A percentile compares a stretch with the other conserved stretches of the same genome.
These are phyloP conservation scores for Nemania sp. DNA, from an alignment of 2,329 filamentous ascomycete genomes.

Conservation along the genomic window DNA sequence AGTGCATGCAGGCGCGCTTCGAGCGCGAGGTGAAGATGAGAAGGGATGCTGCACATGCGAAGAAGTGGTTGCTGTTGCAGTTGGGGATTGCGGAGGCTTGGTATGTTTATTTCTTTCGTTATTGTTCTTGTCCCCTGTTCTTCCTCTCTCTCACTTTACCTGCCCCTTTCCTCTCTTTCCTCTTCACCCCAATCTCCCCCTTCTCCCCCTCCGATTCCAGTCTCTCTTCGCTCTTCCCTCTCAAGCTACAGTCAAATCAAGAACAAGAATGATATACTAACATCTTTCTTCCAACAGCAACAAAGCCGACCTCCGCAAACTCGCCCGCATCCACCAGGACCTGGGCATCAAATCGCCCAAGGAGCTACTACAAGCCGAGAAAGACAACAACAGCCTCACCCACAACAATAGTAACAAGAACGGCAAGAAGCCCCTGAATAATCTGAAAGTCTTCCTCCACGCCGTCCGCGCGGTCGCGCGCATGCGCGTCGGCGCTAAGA, in stretches of 20 bases:
- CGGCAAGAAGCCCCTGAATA: slow-evolving; percentile 25
- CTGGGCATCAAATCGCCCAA: slow-evolving; percentile 45
- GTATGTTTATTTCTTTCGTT: slow-evolving; percentile 62
- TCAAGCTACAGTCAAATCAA: slow-evolving; percentile 4
- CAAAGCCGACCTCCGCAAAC: slow-evolving; percentile 83
- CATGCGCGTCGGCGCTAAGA: slow-evolving; percentile 50
- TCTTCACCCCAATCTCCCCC: too few species aligned
- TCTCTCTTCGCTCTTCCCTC: neutral
- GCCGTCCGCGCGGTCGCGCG: slow-evolving; percentile 58
- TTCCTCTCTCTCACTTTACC: neutral
- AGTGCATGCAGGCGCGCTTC: slow-evolving; percentile 83
- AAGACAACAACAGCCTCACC: slow-evolving; percentile 31
- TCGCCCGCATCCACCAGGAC: slow-evolving; percentile 77
- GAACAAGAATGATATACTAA: slow-evolving; percentile 29
- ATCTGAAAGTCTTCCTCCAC: slow-evolving; percentile 50
- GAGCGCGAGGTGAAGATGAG: slow-evolving; percentile 80
- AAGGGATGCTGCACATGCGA: slow-evolving; percentile 80
- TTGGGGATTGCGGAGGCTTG: slow-evolving; percentile 86
- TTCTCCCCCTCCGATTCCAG: neutral
- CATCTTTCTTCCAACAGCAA: slow-evolving; percentile 65
- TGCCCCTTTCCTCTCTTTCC: too few species aligned
- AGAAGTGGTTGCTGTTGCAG: slow-evolving; percentile 78
- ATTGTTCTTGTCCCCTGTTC: slow-evolving; percentile 9
- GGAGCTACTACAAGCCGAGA: slow-evolving; percentile 35
- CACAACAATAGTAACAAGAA: neutral